Conservation (phyloP, 225 moss, liverwort and hornwort species). For the Rhytidiadelphus loreus region DNA sequence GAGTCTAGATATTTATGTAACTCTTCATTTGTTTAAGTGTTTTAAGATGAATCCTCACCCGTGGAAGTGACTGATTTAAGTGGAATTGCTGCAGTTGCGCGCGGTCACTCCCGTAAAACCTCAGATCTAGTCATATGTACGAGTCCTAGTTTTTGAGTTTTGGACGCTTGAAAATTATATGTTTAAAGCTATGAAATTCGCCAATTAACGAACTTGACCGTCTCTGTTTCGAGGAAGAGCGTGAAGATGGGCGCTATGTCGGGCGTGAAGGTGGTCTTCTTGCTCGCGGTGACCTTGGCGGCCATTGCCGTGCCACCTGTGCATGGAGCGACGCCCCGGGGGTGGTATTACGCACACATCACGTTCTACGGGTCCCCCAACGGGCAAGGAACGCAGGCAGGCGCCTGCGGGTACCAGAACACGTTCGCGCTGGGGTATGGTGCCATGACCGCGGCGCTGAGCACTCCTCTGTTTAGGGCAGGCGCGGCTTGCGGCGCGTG, state of each 20-base stretch:
- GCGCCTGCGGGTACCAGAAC: constrained; percentile 24
- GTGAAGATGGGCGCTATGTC: background rate
- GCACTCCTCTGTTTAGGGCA: constrained; percentile 9
- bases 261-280: background rate
- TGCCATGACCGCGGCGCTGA: constrained; percentile 24
- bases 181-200: background rate
- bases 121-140: background rate
- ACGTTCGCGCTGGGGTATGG: constrained; percentile 30
- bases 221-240: background rate
- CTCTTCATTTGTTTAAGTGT: background rate
- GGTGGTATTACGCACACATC: background rate
- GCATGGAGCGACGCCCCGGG: background rate
- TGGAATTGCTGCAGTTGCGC: no score
- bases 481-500: constrained; percentile 20
- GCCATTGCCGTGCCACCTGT: background rate
- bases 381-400: constrained; percentile 20
- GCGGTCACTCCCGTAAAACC: no score
- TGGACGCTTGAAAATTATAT: background rate
- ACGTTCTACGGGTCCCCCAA: constrained; percentile 22
- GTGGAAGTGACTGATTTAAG: background rate
- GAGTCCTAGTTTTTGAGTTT: background rate
- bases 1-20: background rate
- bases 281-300: background rate
- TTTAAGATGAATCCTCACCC: background rate
- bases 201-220: background rate